Evolutionary conservation across 176 grass and related monocot genomes (phyloP).

Genomic region (Aegilops tauschii): DNA sequence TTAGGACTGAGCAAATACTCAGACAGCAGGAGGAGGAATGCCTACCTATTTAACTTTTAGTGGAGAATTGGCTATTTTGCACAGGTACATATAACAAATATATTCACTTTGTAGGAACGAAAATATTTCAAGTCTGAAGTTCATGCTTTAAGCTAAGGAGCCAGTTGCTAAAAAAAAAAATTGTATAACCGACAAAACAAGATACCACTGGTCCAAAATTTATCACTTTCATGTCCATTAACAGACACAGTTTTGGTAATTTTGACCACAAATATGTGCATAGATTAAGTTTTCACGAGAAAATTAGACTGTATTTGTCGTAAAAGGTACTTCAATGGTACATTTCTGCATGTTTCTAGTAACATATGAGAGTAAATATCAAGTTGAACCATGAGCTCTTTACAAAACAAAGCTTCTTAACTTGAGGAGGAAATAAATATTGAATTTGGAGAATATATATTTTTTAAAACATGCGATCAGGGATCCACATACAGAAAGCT

Average conservation of each 20-base stretch:
- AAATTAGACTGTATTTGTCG: background rate
- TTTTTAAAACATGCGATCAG: background rate
- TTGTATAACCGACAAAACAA: conserved; percentile 5
- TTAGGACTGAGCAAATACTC: conserved; percentile 4
- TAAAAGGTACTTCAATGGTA: background rate
- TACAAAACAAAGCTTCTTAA: background rate
- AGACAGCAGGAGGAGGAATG: background rate
- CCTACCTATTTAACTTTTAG: conserved; percentile 1
- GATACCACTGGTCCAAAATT: background rate
- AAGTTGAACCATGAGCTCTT: background rate
- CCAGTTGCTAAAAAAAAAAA: background rate
- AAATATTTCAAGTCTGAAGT: background rate
- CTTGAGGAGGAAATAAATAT: background rate
- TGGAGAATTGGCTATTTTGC: background rate
- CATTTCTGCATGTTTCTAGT: background rate
- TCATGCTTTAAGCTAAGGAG: background rate
- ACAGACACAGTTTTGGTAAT: background rate
- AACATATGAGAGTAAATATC: background rate
- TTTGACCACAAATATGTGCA: background rate
- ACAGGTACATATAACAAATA: background rate
- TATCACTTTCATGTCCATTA: background rate
- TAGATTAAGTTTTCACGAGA: background rate
- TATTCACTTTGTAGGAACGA: background rate
- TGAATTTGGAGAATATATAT: background rate
- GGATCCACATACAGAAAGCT: background rate